Conservation (phyloP, 768 basidiomycete species). For the Boletus pseudopeckii region DNA sequence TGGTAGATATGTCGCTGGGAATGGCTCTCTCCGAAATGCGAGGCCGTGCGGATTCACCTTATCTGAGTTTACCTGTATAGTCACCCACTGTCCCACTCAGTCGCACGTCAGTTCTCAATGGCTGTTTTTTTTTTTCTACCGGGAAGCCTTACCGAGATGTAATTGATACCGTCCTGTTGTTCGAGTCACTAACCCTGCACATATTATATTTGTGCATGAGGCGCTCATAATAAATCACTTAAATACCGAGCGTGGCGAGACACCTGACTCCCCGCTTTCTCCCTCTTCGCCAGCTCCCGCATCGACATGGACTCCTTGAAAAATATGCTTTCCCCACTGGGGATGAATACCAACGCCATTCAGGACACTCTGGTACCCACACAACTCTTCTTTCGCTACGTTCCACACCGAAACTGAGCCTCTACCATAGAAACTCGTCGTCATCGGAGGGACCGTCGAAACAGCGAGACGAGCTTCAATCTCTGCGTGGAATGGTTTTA, state of each 20-base stretch:
- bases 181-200: slow-evolving; percentile 30
- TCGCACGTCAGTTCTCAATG: slow-evolving; percentile 22
- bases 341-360: slow-evolving; percentile 62
- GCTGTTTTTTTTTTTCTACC: slow-evolving; percentile 20
- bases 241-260: slow-evolving; percentile 37
- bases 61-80: slow-evolving; percentile 22
- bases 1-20: background rate
- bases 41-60: slow-evolving; percentile 7
- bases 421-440: slow-evolving; percentile 70
- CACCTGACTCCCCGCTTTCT: slow-evolving; percentile 29
- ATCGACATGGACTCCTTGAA: slow-evolving; percentile 64
- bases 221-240: slow-evolving; percentile 30
- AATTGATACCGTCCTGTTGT: slow-evolving; percentile 30
- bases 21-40: no score
- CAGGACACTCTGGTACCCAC: slow-evolving; percentile 72
- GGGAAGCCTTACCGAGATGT: slow-evolving; percentile 30
- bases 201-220: slow-evolving; percentile 31
- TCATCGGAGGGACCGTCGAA: slow-evolving; percentile 86
- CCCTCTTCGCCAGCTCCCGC: slow-evolving; percentile 33
- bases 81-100: slow-evolving; percentile 11
- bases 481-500: slow-evolving; percentile 86
- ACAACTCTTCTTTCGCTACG: background rate
- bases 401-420: background rate
- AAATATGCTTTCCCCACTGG: slow-evolving; percentile 67
- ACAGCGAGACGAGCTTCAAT: slow-evolving; percentile 77